Base-by-base conservation (phyloP, 2,329 filamentous ascomycete species). In the Phaeoacremonium minimum region DNA sequence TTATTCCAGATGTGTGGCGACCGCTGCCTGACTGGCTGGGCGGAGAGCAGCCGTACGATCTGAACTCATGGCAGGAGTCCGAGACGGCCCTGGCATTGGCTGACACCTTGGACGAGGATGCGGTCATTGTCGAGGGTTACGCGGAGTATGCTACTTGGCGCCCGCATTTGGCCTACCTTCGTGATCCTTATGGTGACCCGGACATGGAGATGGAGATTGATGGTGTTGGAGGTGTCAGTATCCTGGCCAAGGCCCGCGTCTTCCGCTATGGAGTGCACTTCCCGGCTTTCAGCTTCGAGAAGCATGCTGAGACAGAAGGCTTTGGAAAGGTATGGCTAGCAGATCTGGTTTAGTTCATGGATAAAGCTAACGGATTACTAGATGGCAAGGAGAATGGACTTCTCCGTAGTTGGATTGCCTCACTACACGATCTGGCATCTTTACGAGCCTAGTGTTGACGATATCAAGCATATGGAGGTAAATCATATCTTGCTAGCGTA, bases 181-280 rank as follows among this genome's bases (percentile, higher is more conserved):
- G 93, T 41, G 93, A 98, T 57, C 93, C 93, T 3, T 97, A 95
- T 53, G 93, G 93, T 28, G 93, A 98, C 56, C 91, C 91, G 15
- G 93, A 98, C 57, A 96, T 97, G 84, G 93, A 98, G 59, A 97
- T 98, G 93, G 93, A 98, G 53, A 91, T 98, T 50, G 93, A 98
- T 51, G 93, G 93, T 47, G 90, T 98, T 32, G 91, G 93, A 34
- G 93, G 93, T 64, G 93, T 98, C 50, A 96, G 89, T 66, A 98
- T 98, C 52, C 65, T 98, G 50, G 91, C 93, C 31, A 98, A 97
- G 64, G 93, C 93, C 3, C 85, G 84, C 51, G 93, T 98, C 1
- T 98, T 98, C 70, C 81, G 93, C 44, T 84, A 87, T 31, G 93
- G 93, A 30, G 91, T 95, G 20, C 93, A 98, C 62, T 98, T 98